A percentile compares a stretch with the other conserved stretches of the same genome.
Evolutionary conservation across 1,284 basidiomycete species (phyloP).

Genomic region (Lignosus rhinocerotis): DNA sequence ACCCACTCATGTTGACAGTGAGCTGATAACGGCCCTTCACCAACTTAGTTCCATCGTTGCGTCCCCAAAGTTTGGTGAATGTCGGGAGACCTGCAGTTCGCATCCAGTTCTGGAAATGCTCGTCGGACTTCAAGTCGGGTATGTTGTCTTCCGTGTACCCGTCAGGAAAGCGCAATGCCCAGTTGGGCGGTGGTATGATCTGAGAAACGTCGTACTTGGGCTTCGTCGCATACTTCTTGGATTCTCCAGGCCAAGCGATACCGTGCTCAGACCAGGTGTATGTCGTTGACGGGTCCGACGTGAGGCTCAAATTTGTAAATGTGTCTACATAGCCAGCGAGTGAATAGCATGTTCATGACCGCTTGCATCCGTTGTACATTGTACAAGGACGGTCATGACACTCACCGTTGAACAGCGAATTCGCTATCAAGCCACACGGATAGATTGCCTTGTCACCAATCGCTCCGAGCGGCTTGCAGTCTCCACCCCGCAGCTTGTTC

Average conservation of each 20-base stretch:
- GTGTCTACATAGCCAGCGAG: conserved; percentile 58
- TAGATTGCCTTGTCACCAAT: conserved; percentile 67
- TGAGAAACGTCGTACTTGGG: conserved; percentile 60
- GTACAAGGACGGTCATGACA: neutral
- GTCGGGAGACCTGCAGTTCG: conserved; percentile 95
- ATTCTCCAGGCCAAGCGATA: conserved; percentile 95
- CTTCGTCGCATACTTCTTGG: conserved; percentile 79
- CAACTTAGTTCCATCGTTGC: conserved; percentile 85
- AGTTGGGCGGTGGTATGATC: conserved; percentile 93
- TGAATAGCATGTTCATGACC: neutral
- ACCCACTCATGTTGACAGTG: conserved; percentile 80
- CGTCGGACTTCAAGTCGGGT: conserved; percentile 76
- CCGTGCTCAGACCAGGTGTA: conserved; percentile 82
- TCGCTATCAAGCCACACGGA: conserved; percentile 97
- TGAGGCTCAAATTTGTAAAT: conserved; percentile 65
- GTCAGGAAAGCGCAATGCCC: conserved; percentile 72
- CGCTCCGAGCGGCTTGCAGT: conserved; percentile 86
- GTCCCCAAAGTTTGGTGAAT: conserved; percentile 92
- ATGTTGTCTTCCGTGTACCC: conserved; percentile 68
- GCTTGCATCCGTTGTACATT: neutral
- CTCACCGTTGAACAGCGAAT: conserved; percentile 95
- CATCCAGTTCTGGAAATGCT: conserved; percentile 99
- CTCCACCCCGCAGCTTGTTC: conserved; percentile 62
- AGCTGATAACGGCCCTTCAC: conserved; percentile 77
- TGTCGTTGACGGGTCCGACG: conserved; percentile 47